Evolutionary conservation across 2,329 filamentous ascomycete species (phyloP).

Genomic region (Cylindrodendrum hubeiense): DNA sequence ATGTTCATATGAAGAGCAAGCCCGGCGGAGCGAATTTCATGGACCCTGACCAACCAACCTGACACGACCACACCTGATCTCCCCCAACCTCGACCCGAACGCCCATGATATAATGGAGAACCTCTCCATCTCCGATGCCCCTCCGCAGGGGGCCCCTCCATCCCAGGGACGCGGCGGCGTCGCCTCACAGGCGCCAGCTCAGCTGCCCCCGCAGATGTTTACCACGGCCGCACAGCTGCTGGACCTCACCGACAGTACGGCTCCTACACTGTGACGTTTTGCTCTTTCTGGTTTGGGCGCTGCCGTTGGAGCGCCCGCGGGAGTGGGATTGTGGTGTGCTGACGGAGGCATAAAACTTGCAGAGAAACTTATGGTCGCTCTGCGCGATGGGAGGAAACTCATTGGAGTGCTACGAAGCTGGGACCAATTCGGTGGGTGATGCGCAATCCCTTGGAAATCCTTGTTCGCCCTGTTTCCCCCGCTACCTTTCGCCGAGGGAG

Average conservation of each 20-base stretch:
- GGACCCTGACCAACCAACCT: conserved; percentile 31
- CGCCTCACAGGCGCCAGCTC: conserved; percentile 63
- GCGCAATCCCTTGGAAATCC: conserved; percentile 2
- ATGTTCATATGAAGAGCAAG: conserved; percentile 43
- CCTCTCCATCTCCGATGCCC: conserved; percentile 62
- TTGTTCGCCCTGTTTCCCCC: neutral
- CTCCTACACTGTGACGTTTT: conserved; percentile 20
- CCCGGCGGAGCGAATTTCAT: conserved; percentile 31
- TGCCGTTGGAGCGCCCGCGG: conserved; percentile 1
- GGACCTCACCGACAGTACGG: conserved; percentile 96
- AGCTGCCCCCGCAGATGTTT: conserved; percentile 95
- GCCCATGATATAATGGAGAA: conserved; percentile 63
- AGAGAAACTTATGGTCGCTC: conserved; percentile 95
- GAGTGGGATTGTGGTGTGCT: conserved; percentile 39
- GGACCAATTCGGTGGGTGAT: conserved; percentile 91
- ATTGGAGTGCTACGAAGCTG: conserved; percentile 93
- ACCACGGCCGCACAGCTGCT: conserved; percentile 95
- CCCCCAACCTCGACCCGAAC: conserved; percentile 1
- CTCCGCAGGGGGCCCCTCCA: conserved; percentile 54
- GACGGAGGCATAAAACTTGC: conserved; percentile 39
- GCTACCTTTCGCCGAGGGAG: neutral
- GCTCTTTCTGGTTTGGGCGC: conserved; percentile 23
- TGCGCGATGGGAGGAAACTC: conserved; percentile 94
- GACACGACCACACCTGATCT: conserved; percentile 19
- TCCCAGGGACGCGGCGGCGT: conserved; percentile 47